phyloP scores from a whole-genome alignment of 1,139 yeast species.

The Sugiyamaella sp. region DNA sequence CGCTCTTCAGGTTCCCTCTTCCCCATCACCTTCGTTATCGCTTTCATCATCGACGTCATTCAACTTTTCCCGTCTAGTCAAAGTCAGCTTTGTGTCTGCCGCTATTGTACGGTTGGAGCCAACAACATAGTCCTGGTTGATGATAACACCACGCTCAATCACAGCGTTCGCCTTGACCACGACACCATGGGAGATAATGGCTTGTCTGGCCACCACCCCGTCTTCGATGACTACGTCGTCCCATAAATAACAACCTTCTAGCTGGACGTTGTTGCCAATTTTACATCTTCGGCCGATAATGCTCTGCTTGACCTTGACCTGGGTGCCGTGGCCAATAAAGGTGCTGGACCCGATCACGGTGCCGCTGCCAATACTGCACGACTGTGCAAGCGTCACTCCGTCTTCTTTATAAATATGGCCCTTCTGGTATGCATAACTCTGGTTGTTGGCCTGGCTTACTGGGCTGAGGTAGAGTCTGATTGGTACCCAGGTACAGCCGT shows the following conservation, averaged over 20 bases:
- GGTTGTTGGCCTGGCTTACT: conserved; percentile 84
- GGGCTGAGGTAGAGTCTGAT: conserved; percentile 94
- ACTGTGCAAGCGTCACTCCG: conserved; percentile 84
- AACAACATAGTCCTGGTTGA: conserved; percentile 72
- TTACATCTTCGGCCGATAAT: conserved; percentile 84
- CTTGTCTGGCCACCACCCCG: conserved; percentile 55
- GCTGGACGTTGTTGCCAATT: conserved; percentile 75
- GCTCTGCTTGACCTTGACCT: conserved; percentile 61
- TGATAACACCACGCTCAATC: conserved; percentile 70
- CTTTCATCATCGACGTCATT: conserved; percentile 32
- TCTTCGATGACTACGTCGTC: conserved; percentile 76
- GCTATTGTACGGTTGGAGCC: conserved; percentile 46
- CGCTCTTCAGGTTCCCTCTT: conserved; percentile 35
- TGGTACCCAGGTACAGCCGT: conserved; percentile 89
- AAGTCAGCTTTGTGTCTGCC: conserved; percentile 32
- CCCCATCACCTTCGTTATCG: conserved; percentile 38
- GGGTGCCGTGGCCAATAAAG: conserved; percentile 59
- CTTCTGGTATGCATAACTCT: conserved; percentile 75
- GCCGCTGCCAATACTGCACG: conserved; percentile 77
- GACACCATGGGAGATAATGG: conserved; percentile 71
- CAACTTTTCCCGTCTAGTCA: conserved; percentile 17
- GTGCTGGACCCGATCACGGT: conserved; percentile 80
- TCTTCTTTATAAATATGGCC: conserved; percentile 85
- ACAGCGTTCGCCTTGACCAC: conserved; percentile 54
- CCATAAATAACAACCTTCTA: conserved; percentile 83